Conservation (phyloP, 1,284 basidiomycete species). For the Pulchroboletus neoregius region DNA sequence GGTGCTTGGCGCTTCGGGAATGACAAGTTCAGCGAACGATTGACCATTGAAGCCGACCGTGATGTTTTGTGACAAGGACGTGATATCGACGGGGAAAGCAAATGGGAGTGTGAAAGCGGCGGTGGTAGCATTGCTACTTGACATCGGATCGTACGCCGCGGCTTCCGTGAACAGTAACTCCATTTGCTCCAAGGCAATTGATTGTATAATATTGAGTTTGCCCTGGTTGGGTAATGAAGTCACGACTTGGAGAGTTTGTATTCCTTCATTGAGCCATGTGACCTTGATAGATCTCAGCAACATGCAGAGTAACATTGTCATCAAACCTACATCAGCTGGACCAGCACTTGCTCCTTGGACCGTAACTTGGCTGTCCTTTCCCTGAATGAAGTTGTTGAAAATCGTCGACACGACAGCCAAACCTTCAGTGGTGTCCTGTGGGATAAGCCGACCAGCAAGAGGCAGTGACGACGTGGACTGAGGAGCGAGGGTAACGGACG, state of each 20-base stretch:
- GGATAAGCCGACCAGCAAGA: conserved; percentile 62
- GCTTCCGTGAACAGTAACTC: conserved; percentile 56
- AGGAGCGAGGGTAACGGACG: conserved; percentile 54
- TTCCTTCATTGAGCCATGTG: conserved; percentile 74
- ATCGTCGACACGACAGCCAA: conserved; percentile 60
- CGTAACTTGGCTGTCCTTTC: conserved; percentile 56
- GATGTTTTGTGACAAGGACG: conserved; percentile 59
- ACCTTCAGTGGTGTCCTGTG: conserved; percentile 52
- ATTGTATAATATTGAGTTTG: conserved; percentile 60
- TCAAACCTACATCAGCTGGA: conserved; percentile 47
- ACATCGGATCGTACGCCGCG: conserved; percentile 54
- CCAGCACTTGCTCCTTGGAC: conserved; percentile 67
- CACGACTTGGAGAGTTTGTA: conserved; percentile 59
- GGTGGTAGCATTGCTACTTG: conserved; percentile 58
- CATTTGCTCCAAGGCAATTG: conserved; percentile 62
- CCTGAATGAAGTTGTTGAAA: conserved; percentile 75
- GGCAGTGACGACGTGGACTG: conserved; percentile 52
- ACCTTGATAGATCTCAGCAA: conserved; percentile 40
- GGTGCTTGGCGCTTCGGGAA: conserved; percentile 56
- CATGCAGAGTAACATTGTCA: background rate
- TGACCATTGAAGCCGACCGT: conserved; percentile 52
- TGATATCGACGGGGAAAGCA: conserved; percentile 67
- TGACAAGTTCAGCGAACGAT: conserved; percentile 58
- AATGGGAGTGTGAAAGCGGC: conserved; percentile 73
- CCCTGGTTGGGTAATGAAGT: conserved; percentile 67